Percentiles rank a stretch among this genome's conserved stretches.
These are phyloP conservation scores for Breynia disticha DNA, from an alignment of 441 rosid genomes.

Conservation along the genomic window DNA sequence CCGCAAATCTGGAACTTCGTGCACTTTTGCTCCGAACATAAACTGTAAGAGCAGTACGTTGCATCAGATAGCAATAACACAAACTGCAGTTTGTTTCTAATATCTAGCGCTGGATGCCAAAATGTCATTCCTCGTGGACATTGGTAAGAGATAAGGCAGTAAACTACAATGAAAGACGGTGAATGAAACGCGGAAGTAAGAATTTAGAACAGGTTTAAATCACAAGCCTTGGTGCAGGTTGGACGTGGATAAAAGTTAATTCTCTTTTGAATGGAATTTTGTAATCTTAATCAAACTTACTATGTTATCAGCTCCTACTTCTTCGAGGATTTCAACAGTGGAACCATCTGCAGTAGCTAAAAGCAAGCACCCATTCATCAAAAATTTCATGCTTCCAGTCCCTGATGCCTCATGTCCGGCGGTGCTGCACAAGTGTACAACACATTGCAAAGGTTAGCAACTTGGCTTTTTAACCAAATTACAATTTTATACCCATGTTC, in stretches of 20 bases:
- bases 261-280: too few species aligned
- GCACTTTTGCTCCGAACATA: slow-evolving; percentile 35
- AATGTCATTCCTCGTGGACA: too few species aligned
- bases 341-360: slow-evolving; percentile 51
- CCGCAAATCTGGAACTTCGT: slow-evolving; percentile 32
- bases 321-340: slow-evolving; percentile 36
- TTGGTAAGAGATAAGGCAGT: too few species aligned
- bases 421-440: slow-evolving; percentile 25
- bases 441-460: background rate
- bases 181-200: too few species aligned
- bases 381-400: slow-evolving; percentile 47
- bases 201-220: too few species aligned
- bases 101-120: too few species aligned
- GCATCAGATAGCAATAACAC: slow-evolving; percentile 4
- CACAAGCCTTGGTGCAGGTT: too few species aligned
- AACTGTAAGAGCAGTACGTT: slow-evolving; percentile 24
- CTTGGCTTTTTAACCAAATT: background rate
- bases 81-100: background rate
- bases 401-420: slow-evolving; percentile 60
- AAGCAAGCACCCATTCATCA: slow-evolving; percentile 48
- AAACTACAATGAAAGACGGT: too few species aligned
- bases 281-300: slow-evolving; percentile 11
- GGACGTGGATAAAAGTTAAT: too few species aligned
- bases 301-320: slow-evolving; percentile 45
- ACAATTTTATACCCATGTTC: background rate